Conservation (phyloP, 495 filamentous ascomycete genomes). For the Penicillium ochrochloron region DNA sequence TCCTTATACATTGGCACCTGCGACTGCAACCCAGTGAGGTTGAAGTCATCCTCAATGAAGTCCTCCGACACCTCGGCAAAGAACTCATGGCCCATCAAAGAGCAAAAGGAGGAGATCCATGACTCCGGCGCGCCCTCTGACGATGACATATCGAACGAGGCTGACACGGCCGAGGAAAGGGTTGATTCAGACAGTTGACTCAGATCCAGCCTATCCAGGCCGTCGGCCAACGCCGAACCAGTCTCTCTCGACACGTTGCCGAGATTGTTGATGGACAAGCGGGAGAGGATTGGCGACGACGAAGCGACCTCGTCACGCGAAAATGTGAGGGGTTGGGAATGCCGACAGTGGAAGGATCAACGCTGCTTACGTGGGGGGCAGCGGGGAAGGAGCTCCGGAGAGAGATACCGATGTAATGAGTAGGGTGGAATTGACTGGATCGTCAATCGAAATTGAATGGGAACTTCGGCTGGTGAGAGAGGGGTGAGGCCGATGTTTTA, state of each 20-base stretch:
- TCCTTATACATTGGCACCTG: conserved; percentile 99
- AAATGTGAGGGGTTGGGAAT: conserved; percentile 19
- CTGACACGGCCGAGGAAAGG: conserved; percentile 51
- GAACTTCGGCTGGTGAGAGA: conserved; percentile 1
- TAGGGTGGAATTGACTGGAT: not conserved
- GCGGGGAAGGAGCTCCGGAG: conserved; percentile 12
- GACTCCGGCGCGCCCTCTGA: conserved; percentile 88
- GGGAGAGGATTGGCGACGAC: conserved; percentile 24
- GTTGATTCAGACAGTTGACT: conserved; percentile 56
- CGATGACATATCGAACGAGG: conserved; percentile 62
- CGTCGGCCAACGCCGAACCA: conserved; percentile 57
- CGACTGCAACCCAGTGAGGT: conserved; percentile 90
- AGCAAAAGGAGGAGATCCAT: conserved; percentile 98
- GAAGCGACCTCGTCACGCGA: conserved; percentile 36
- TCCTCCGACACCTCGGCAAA: conserved; percentile 98
- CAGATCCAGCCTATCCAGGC: conserved; percentile 57
- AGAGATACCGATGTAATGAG: not conserved
- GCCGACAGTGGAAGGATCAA: conserved; percentile 13
- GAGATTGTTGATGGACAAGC: conserved; percentile 37
- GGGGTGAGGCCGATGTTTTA: conserved; percentile 2
- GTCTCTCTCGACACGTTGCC: conserved; percentile 58
- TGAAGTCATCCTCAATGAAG: conserved; percentile 99
- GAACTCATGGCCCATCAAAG: conserved; percentile 93
- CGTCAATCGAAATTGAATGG: conserved; percentile 5
- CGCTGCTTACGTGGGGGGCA: conserved; percentile 6